These are phyloP conservation scores for Phialocephala sp. DNA, from an alignment of 2,329 filamentous ascomycete genomes.

Conservation along the genomic window DNA sequence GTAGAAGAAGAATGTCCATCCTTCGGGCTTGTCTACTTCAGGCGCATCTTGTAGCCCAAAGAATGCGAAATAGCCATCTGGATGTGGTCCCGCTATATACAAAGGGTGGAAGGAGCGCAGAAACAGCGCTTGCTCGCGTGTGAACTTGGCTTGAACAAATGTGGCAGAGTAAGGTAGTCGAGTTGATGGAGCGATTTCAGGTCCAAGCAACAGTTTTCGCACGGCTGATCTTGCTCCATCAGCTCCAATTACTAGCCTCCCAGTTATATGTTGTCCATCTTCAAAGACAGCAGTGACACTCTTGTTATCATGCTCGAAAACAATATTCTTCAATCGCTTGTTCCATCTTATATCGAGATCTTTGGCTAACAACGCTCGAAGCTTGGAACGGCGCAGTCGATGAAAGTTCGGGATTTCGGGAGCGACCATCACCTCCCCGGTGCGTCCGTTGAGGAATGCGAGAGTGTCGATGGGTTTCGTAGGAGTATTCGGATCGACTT, in stretches of 20 bases:
- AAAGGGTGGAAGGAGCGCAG: conserved; percentile 52
- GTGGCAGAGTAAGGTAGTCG: conserved; percentile 51
- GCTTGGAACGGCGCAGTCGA: conserved; percentile 45
- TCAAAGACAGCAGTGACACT: conserved; percentile 43
- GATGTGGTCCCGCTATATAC: conserved; percentile 50
- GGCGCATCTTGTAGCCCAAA: conserved; percentile 52
- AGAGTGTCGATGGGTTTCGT: conserved; percentile 41
- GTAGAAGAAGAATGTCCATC: conserved; percentile 55
- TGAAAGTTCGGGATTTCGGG: conserved; percentile 42
- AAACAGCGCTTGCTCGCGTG: conserved; percentile 49
- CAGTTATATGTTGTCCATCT: conserved; percentile 41
- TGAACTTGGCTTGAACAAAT: conserved; percentile 50
- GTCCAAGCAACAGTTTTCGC: conserved; percentile 42
- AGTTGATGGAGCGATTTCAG: conserved; percentile 42
- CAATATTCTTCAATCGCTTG: conserved; percentile 46
- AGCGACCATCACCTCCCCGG: conserved; percentile 38
- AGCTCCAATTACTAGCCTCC: conserved; percentile 43
- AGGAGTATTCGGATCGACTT: conserved; percentile 42
- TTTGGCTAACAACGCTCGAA: conserved; percentile 45
- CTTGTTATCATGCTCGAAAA: conserved; percentile 40
- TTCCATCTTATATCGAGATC: conserved; percentile 46
- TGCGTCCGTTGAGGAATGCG: conserved; percentile 44
- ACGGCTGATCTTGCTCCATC: conserved; percentile 44
- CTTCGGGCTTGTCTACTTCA: conserved; percentile 45
- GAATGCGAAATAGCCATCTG: conserved; percentile 51